phyloP scores from a whole-genome alignment of 2,329 filamentous ascomycete species.

The Cladophialophora yegresii region DNA sequence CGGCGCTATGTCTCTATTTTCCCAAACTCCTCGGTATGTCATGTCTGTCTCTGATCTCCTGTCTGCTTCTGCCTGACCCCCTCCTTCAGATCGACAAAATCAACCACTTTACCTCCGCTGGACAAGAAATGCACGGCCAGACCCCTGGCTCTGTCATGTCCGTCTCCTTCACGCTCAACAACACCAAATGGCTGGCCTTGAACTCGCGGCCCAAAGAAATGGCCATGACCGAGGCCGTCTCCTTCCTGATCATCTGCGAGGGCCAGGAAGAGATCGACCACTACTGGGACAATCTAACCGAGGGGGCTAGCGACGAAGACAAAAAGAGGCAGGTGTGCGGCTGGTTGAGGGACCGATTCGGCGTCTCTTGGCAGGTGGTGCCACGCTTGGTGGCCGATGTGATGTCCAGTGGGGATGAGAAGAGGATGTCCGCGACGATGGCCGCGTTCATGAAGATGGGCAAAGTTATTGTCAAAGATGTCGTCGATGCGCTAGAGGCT shows the following conservation, averaged over 20 bases:
- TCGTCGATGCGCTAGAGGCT: conserved; percentile 45
- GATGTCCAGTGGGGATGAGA: conserved; percentile 43
- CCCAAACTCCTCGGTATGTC: conserved; percentile 25
- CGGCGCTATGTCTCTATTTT: conserved; percentile 37
- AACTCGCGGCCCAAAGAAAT: conserved; percentile 49
- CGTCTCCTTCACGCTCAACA: conserved; percentile 47
- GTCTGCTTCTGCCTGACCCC: no score
- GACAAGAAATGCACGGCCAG: conserved; percentile 40
- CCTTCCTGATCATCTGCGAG: conserved; percentile 50
- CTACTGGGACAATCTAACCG: conserved; percentile 50
- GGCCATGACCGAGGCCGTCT: conserved; percentile 48
- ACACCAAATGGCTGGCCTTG: conserved; percentile 46
- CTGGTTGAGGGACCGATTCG: conserved; percentile 52
- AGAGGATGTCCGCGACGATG: conserved; percentile 39
- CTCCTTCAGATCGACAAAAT: conserved; percentile 29
- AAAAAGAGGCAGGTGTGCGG: conserved; percentile 44
- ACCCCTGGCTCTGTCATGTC: conserved; percentile 34
- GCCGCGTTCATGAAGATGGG: conserved; percentile 48
- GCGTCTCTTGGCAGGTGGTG: conserved; percentile 53
- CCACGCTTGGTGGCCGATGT: conserved; percentile 45
- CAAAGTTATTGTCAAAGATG: conserved; percentile 48
- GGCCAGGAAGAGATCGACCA: conserved; percentile 53
- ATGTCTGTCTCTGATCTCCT: neutral
- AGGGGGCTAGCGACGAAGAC: conserved; percentile 37
- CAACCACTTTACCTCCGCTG: conserved; percentile 40